phyloP scores from a whole-genome alignment of 1,284 basidiomycete genomes.

The Cerioporus squamosus region DNA sequence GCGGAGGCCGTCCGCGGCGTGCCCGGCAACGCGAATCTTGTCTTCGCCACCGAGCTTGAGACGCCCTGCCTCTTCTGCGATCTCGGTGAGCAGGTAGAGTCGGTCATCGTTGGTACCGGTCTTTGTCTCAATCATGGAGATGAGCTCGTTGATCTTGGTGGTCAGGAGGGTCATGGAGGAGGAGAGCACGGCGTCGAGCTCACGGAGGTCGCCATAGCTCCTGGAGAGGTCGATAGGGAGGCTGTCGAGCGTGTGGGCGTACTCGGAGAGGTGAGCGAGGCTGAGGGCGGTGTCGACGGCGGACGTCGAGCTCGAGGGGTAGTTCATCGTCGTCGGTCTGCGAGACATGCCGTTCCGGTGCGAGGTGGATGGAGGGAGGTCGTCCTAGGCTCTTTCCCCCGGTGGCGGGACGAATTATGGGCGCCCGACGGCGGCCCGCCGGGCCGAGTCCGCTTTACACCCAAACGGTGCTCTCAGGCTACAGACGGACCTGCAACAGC shows the following conservation, averaged over 20 bases:
- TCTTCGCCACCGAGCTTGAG: slow-evolving; percentile 97
- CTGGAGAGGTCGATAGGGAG: slow-evolving; percentile 94
- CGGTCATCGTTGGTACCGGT: slow-evolving; percentile 75
- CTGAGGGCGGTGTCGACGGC: slow-evolving; percentile 53
- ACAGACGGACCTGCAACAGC: no score
- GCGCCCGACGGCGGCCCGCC: not conserved
- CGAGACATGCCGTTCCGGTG: slow-evolving; percentile 11
- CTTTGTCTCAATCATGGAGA: slow-evolving; percentile 77
- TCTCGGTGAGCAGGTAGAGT: slow-evolving; percentile 87
- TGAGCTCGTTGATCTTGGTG: slow-evolving; percentile 75
- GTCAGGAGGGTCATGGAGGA: slow-evolving; percentile 84
- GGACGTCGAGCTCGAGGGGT: slow-evolving; percentile 26
- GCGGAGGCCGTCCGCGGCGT: slow-evolving; percentile 90
- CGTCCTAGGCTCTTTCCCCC: not conserved
- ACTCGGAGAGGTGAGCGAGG: slow-evolving; percentile 75
- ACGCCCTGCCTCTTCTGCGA: slow-evolving; percentile 90
- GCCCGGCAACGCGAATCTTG: slow-evolving; percentile 97
- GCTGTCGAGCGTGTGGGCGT: slow-evolving; percentile 92
- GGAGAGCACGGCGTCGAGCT: slow-evolving; percentile 96
- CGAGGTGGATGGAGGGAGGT: not conserved
- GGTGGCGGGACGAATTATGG: not conserved
- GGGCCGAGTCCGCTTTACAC: no score
- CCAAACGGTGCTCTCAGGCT: no score
- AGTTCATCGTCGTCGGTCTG: slow-evolving; percentile 16
- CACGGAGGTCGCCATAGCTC: slow-evolving; percentile 93